phyloP scores from a whole-genome alignment of 1,284 basidiomycete species.

The Crocinoboletus sp. region DNA sequence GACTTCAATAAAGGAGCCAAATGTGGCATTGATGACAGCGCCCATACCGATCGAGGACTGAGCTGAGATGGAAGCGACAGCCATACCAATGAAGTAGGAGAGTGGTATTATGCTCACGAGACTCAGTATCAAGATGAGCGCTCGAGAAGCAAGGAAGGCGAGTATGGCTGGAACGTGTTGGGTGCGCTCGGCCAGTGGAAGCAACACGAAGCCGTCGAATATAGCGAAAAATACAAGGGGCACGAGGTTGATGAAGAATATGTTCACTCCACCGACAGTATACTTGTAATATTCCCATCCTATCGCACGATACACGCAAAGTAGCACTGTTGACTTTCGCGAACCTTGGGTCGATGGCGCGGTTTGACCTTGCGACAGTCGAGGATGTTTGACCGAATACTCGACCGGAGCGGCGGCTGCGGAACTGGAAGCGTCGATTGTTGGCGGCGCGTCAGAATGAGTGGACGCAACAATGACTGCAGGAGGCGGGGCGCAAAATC shows the following conservation, averaged over 20 bases:
- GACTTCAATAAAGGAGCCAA: conserved; percentile 98
- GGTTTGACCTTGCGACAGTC: conserved; percentile 66
- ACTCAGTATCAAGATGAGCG: conserved; percentile 82
- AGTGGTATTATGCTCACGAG: conserved; percentile 94
- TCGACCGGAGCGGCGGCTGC: conserved; percentile 26
- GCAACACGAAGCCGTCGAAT: conserved; percentile 85
- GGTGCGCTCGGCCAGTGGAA: conserved; percentile 61
- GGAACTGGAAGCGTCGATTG: conserved; percentile 17
- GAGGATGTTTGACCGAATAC: conserved; percentile 54
- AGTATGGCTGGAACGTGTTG: conserved; percentile 67
- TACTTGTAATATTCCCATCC: conserved; percentile 99
- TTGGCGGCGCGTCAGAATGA: conserved; percentile 22
- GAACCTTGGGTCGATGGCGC: conserved; percentile 66
- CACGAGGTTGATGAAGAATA: conserved; percentile 95
- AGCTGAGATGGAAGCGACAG: conserved; percentile 96
- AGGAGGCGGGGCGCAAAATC: conserved; percentile 80
- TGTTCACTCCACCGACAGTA: conserved; percentile 98
- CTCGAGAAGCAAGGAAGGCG: conserved; percentile 66
- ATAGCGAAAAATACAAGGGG: conserved; percentile 96
- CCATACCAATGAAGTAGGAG: conserved; percentile 99
- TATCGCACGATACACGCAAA: conserved; percentile 93
- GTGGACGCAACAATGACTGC: conserved; percentile 49
- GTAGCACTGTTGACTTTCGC: conserved; percentile 77
- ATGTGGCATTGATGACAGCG: conserved; percentile 99
- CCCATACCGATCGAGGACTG: conserved; percentile 99